phyloP scores from a whole-genome alignment of 768 basidiomycete genomes.

The Tulasnella sp. region DNA sequence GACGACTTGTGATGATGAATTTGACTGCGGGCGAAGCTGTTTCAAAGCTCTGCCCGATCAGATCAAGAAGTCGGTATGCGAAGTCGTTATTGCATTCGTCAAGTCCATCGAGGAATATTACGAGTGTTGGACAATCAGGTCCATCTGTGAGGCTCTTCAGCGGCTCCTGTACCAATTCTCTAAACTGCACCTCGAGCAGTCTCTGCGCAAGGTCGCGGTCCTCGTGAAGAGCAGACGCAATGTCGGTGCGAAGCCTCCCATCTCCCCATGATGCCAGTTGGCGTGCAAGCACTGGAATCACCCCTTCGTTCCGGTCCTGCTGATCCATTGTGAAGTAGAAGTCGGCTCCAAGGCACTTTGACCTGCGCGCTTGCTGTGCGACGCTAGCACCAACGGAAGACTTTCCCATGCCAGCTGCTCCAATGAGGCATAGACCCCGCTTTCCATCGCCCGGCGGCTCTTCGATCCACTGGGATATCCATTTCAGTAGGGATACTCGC shows the following conservation, averaged over 20 bases:
- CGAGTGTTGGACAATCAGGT: no score
- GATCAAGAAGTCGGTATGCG: no score
- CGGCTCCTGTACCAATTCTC: not conserved
- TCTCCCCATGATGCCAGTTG: not conserved
- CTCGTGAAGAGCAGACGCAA: not conserved
- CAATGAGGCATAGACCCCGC: not conserved
- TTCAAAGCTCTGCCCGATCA: no score
- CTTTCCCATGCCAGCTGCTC: not conserved
- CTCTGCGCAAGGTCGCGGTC: not conserved
- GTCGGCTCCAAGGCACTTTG: not conserved
- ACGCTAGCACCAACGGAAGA: not conserved
- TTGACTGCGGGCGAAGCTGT: no score
- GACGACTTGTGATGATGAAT: no score
- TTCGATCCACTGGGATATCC: no score
- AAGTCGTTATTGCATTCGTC: no score
- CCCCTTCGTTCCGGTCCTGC: not conserved
- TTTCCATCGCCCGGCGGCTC: no score
- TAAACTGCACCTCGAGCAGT: not conserved
- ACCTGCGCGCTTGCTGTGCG: not conserved
- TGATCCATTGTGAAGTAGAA: not conserved
- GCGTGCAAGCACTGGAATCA: not conserved
- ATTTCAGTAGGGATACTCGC: no score
- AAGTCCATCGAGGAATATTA: no score
- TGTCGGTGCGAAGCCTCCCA: not conserved
- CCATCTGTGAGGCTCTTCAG: not conserved